Base-by-base conservation (phyloP, 2,329 filamentous ascomycete genomes). In the Ophiognomonia clavigignenti-juglandacearum region DNA sequence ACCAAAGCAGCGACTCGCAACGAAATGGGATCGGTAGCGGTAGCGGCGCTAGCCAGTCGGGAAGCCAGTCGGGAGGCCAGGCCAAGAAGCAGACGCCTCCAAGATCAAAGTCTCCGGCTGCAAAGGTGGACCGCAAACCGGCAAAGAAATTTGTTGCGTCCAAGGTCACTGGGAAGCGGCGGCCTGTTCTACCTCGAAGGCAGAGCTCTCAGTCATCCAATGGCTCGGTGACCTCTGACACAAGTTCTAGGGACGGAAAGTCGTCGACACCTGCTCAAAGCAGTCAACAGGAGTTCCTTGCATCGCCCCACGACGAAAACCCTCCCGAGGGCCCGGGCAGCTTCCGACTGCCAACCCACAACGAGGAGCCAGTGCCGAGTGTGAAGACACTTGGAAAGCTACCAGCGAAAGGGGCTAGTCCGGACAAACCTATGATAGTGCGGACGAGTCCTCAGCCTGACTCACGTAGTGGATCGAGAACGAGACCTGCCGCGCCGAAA, bases 351-450 rank as follows among this genome's bases (percentile, higher is more conserved):
- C 31, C 50, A 3, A 37, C 47, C 43, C 26, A 45, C 42, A 16
- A 34, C 43, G 32, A 56, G 38, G 38, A 42, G 13, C 45, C 43
- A 14, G 51, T 47, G 2, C 39, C 64, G 45, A 75, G 70, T 52
- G 63, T 67, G 14, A 78, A 76, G 55, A 69, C 72, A 19, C 65
- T 68, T 10, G 75, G 74, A 3, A 79, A 79, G 52, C 70, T 66
- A 39, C 71, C 72, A 9, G 64, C 55, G 5, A 54, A 42, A 9
- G 52, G 36, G 24, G 2, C 29, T n/a, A 29, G n/a, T 6, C 16
- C 36, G 13, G 31, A 20, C 13, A 46, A 39, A 13, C 47, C 45
- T 29, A 20, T 35, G 9, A 18, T 39, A 29, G 37, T 22, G 7
- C 45, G 29, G 6, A 42, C 20, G 5, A 43, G 39, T 31, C 47